phyloP scores from a whole-genome alignment of 2,329 filamentous ascomycete genomes.

The Didymella segeticola region DNA sequence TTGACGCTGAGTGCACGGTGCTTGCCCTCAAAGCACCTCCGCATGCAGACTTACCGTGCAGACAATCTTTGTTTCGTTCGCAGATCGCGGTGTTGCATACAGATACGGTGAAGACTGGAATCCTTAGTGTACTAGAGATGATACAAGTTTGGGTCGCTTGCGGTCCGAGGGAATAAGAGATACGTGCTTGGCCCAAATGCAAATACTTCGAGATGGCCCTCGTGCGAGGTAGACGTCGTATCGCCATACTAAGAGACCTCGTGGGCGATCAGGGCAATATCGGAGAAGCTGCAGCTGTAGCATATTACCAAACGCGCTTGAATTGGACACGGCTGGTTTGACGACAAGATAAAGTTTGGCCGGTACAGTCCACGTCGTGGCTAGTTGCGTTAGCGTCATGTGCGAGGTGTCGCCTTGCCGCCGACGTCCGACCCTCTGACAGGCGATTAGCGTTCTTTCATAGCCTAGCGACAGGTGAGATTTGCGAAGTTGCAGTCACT shows the following conservation, averaged over 20 bases:
- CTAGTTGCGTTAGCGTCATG: slow-evolving; percentile 24
- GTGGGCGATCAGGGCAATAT: background rate
- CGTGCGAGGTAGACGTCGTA: background rate
- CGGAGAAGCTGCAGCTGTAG: slow-evolving; percentile 29
- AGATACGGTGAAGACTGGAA: background rate
- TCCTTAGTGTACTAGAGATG: slow-evolving; percentile 7
- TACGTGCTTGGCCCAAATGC: background rate
- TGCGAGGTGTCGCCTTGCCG: slow-evolving; percentile 8
- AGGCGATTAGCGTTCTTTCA: slow-evolving; percentile 25
- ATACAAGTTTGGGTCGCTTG: background rate
- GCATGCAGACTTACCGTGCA: background rate
- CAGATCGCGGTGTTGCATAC: slow-evolving; percentile 4
- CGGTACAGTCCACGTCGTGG: slow-evolving; percentile 8
- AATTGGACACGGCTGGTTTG: slow-evolving; percentile 16
- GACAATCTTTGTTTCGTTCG: slow-evolving; percentile 1
- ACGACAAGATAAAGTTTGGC: slow-evolving; percentile 26
- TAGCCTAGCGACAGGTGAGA: slow-evolving; percentile 18
- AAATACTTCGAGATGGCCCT: background rate
- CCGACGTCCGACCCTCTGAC: slow-evolving; percentile 29
- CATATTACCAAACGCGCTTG: slow-evolving; percentile 11
- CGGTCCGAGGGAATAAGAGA: background rate
- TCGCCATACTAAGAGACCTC: too few species aligned
- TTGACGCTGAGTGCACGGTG: background rate
- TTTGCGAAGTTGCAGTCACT: slow-evolving; percentile 20
- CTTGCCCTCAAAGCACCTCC: background rate